These are phyloP conservation scores for Ceratocystis papillata DNA, from an alignment of 2,329 filamentous ascomycete species.

Conservation along the genomic window DNA sequence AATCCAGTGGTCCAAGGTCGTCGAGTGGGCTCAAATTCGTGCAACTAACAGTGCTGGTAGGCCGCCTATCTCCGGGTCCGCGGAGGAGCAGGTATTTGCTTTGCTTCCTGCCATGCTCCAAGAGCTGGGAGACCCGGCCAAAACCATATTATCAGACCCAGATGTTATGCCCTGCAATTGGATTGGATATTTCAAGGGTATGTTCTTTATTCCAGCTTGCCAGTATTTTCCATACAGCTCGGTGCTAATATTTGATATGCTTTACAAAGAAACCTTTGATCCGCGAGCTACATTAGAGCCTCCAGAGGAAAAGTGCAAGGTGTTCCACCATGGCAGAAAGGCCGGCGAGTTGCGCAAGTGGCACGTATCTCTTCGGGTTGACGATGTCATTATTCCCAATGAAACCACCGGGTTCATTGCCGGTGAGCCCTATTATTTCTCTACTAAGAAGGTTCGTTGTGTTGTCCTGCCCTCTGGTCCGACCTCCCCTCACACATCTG, in stretches of 20 bases:
- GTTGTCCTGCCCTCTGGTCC: not conserved
- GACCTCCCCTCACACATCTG: not conserved
- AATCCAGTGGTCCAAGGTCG: conserved; percentile 16
- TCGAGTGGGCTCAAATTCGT: conserved; percentile 17
- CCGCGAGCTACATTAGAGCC: not conserved
- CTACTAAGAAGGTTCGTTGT: conserved; percentile 37
- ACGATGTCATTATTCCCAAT: conserved; percentile 26
- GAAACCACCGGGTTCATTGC: conserved; percentile 32
- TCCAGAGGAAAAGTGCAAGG: not conserved
- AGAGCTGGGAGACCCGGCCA: not conserved
- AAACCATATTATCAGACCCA: not conserved
- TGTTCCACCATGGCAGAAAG: conserved; percentile 8
- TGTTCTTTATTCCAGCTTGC: not conserved
- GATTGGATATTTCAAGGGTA: conserved; percentile 16
- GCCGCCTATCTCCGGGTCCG: not conserved
- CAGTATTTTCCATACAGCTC: not conserved
- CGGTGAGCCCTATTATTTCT: conserved; percentile 33
- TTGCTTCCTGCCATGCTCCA: conserved; percentile 13
- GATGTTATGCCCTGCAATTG: conserved; percentile 9
- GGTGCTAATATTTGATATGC: not conserved
- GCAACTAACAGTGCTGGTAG: not conserved
- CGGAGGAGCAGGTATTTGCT: conserved; percentile 8
- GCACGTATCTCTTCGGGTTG: not conserved
- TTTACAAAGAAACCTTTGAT: conserved; percentile 8
- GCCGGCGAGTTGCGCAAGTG: conserved; percentile 11